Conservation (phyloP, 1,139 yeast genomes). For the Geotrichum klebahnii region DNA sequence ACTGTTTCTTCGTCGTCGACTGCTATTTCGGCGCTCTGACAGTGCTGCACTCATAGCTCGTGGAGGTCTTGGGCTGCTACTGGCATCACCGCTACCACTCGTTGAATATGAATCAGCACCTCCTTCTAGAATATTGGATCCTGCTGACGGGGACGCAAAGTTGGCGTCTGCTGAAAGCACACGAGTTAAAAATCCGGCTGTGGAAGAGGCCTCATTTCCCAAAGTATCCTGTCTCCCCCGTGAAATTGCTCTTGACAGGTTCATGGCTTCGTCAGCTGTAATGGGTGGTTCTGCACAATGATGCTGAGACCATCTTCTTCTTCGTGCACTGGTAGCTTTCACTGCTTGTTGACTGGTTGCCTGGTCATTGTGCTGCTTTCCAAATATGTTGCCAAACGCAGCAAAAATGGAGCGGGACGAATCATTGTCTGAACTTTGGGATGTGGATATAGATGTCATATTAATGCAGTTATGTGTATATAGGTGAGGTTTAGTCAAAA, state of each 20-base stretch:
- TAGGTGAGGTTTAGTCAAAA: no score
- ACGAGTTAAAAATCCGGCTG: neutral
- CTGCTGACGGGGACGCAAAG: no score
- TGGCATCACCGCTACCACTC: no score
- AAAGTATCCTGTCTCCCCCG: neutral
- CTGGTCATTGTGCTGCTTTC: neutral
- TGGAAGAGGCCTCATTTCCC: neutral
- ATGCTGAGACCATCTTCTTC: conserved; percentile 27
- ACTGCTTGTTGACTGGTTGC: neutral
- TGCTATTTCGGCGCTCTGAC: neutral
- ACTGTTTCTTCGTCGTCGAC: conserved; percentile 2
- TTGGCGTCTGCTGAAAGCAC: no score
- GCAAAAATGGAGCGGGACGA: no score
- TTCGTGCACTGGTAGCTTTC: neutral
- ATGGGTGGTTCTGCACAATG: conserved; percentile 25
- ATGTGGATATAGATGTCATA: no score
- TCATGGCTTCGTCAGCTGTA: conserved; percentile 41
- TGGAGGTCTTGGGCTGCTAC: neutral
- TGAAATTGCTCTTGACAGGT: conserved; percentile 37
- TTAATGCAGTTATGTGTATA: no score
- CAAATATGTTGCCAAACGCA: neutral
- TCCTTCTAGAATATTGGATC: no score
- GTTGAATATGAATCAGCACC: no score
- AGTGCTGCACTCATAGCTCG: neutral
- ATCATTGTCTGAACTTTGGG: no score